Conservation (phyloP, 495 filamentous ascomycete species). For the Penicillium tannophilum region DNA sequence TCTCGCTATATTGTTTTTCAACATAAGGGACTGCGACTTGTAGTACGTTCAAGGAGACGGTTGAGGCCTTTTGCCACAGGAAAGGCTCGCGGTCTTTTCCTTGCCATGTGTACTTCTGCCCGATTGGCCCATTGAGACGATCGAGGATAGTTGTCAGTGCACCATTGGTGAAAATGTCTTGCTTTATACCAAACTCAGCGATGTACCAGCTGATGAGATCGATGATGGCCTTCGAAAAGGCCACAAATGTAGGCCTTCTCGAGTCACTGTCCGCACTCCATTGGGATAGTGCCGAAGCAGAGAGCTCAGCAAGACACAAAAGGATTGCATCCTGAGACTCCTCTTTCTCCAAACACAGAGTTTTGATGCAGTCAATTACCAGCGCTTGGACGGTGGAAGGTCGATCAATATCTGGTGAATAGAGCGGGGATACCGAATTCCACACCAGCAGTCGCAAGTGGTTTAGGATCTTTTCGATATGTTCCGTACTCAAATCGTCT, state of each 20-base stretch:
- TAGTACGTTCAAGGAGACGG: conserved; percentile 66
- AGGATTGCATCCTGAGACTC: conserved; percentile 70
- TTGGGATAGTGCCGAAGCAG: conserved; percentile 60
- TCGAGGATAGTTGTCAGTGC: conserved; percentile 61
- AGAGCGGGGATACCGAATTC: conserved; percentile 73
- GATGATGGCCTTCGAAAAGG: conserved; percentile 79
- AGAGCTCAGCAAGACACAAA: conserved; percentile 66
- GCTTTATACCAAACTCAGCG: conserved; percentile 59
- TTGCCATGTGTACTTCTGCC: conserved; percentile 72
- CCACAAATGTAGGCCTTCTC: conserved; percentile 73
- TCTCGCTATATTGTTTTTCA: conserved; percentile 44
- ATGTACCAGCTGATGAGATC: conserved; percentile 66
- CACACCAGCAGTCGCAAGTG: conserved; percentile 61
- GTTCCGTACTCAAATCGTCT: conserved; percentile 57
- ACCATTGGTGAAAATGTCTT: conserved; percentile 65
- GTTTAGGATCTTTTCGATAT: conserved; percentile 55
- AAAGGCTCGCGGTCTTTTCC: conserved; percentile 59
- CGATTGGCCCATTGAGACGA: conserved; percentile 67
- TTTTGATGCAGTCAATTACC: conserved; percentile 71
- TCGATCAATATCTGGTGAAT: conserved; percentile 82
- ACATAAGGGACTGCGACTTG: conserved; percentile 66
- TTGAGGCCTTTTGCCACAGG: conserved; percentile 80
- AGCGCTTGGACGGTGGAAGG: conserved; percentile 76
- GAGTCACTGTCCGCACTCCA: conserved; percentile 38
- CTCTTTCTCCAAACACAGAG: conserved; percentile 67